Percentiles rank a stretch among this genome's conserved stretches.
Evolutionary conservation across 768 basidiomycete species (phyloP).

Genomic region (Auriscalpium microsporum): DNA sequence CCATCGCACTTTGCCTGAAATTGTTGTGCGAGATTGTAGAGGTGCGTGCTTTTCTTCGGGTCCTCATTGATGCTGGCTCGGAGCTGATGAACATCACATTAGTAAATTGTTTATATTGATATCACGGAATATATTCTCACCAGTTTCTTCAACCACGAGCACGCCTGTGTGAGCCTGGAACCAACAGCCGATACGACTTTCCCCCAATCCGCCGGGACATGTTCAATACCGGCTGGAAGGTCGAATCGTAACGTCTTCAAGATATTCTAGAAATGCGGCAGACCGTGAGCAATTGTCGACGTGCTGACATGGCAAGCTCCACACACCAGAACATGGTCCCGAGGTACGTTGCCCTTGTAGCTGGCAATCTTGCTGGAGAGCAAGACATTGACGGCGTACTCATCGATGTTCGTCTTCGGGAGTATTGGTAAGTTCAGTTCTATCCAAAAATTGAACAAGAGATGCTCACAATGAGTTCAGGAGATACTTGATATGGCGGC

Average conservation of each 20-base stretch:
- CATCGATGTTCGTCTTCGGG: background rate
- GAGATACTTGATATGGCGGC: background rate
- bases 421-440: background rate
- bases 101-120: no score
- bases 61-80: background rate
- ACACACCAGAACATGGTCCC: background rate
- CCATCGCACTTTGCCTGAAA: background rate
- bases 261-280: background rate
- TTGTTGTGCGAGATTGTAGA: background rate
- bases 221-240: background rate
- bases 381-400: background rate
- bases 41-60: background rate
- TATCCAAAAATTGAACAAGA: background rate
- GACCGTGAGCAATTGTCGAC: background rate
- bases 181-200: background rate
- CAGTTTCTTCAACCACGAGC: background rate
- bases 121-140: no score
- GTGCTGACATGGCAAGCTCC: background rate
- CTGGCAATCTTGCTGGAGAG: background rate
- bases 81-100: background rate
- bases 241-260: background rate
- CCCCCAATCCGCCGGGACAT: background rate
- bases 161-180: background rate
- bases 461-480: background rate
- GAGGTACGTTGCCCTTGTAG: background rate